Evolutionary conservation across 768 basidiomycete genomes (phyloP).

Genomic region (Pulveroboletus ravenelii): DNA sequence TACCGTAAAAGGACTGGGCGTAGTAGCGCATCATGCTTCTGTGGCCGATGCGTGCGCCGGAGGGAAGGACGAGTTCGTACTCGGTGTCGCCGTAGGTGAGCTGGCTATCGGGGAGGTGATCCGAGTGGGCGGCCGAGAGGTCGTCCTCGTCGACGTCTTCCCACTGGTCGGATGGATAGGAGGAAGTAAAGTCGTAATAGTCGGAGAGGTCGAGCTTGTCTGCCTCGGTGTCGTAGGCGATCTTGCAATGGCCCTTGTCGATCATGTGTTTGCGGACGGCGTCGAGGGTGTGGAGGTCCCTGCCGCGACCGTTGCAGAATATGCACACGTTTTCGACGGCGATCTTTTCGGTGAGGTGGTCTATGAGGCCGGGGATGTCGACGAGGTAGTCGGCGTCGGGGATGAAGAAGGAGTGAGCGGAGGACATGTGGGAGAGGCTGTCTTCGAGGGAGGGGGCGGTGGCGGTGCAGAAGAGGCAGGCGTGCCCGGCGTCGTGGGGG

Average conservation of each 20-base stretch:
- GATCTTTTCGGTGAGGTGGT: constrained; percentile 89
- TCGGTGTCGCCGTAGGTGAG: constrained; percentile 75
- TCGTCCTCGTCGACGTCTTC: constrained; percentile 32
- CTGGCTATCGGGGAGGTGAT: constrained; percentile 45
- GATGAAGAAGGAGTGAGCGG: constrained; percentile 87
- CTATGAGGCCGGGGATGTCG: constrained; percentile 76
- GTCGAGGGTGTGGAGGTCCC: constrained; percentile 78
- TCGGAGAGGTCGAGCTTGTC: constrained; percentile 88
- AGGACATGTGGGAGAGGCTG: constrained; percentile 85
- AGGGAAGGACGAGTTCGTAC: constrained; percentile 89
- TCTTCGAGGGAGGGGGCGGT: constrained; percentile 48
- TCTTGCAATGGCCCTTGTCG: constrained; percentile 95
- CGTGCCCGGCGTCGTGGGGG: constrained; percentile 26
- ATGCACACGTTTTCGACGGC: constrained; percentile 92
- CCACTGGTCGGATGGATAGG: constrained; percentile 57
- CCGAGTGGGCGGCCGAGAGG: no score
- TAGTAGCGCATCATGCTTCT: constrained; percentile 84
- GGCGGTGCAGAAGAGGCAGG: constrained; percentile 84
- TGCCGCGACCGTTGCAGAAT: constrained; percentile 77
- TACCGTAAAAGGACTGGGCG: constrained; percentile 66
- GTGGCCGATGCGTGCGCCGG: constrained; percentile 89
- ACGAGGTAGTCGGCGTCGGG: constrained; percentile 90
- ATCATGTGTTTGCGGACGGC: constrained; percentile 94
- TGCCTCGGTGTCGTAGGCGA: constrained; percentile 77
- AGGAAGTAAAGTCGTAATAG: constrained; percentile 85